Evolutionary conservation across 371 early-diverging fungal species (phyloP).

Genomic region (Mycotypha africana): DNA sequence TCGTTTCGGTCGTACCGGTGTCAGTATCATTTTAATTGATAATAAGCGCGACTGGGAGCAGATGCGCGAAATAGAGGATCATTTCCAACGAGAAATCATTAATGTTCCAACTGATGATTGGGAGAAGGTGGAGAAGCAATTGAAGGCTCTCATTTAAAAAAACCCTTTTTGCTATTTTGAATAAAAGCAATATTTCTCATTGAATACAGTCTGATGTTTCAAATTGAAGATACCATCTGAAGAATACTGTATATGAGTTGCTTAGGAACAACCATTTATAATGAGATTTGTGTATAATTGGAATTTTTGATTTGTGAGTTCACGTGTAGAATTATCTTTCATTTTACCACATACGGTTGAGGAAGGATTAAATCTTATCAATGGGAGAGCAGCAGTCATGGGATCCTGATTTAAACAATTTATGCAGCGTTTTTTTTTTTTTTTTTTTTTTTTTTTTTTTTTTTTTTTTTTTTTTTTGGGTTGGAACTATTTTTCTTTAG

Average conservation of each 20-base stretch:
- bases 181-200: constrained; percentile 32
- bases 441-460: neutral
- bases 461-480: neutral
- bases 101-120: constrained; percentile 71
- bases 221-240: too few species aligned
- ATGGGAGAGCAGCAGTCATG: too few species aligned
- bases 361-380: too few species aligned
- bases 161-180: constrained; percentile 26
- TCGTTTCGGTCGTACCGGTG: constrained; percentile 95
- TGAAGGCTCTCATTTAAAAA: constrained; percentile 86
- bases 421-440: neutral
- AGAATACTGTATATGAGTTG: too few species aligned
- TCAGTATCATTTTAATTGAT: constrained; percentile 92
- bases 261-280: too few species aligned
- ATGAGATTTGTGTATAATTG: too few species aligned
- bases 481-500: neutral
- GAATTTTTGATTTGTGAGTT: constrained; percentile 10
- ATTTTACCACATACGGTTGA: too few species aligned
- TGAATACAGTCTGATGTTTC: neutral
- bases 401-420: too few species aligned
- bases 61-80: constrained; percentile 70
- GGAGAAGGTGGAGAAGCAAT: constrained; percentile 64
- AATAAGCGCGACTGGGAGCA: constrained; percentile 57
- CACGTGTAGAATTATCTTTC: too few species aligned
- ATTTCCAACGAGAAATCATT: constrained; percentile 69